These are phyloP conservation scores for Cutaneotrichosporon cutaneum DNA, from an alignment of 1,284 basidiomycete species.

Conservation along the genomic window DNA sequence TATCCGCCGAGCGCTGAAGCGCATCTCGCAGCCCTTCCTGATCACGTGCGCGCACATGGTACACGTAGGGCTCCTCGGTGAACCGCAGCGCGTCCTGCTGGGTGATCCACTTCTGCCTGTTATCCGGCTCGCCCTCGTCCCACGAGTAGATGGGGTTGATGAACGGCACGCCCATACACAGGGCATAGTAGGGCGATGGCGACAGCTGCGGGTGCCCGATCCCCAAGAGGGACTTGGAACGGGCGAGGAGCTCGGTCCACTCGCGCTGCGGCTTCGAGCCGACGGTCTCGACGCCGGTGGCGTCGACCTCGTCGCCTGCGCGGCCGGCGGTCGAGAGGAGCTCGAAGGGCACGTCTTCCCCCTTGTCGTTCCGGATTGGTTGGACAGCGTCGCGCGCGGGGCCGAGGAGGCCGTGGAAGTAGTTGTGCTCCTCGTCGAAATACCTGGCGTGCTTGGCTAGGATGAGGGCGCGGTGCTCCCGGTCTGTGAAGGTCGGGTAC, in stretches of 20 bases:
- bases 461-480: slow-evolving; percentile 46
- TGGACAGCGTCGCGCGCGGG: slow-evolving; percentile 14
- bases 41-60: slow-evolving; percentile 45
- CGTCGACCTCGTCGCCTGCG: slow-evolving; percentile 8
- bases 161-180: slow-evolving; percentile 55
- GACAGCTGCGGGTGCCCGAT: slow-evolving; percentile 18
- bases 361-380: slow-evolving; percentile 8
- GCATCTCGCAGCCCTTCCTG: slow-evolving; percentile 30
- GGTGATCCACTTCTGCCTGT: slow-evolving; percentile 46
- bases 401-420: slow-evolving; percentile 10
- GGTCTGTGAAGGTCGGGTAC: slow-evolving; percentile 17
- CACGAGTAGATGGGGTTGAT: slow-evolving; percentile 50
- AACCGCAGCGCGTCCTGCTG: slow-evolving; percentile 48
- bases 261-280: slow-evolving; percentile 14
- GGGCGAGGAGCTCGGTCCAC: slow-evolving; percentile 16
- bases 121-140: slow-evolving; percentile 41
- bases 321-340: slow-evolving; percentile 34
- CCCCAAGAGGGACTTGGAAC: slow-evolving; percentile 22
- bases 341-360: slow-evolving; percentile 24
- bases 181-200: slow-evolving; percentile 49
- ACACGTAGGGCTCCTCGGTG: slow-evolving; percentile 51
- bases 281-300: slow-evolving; percentile 12
- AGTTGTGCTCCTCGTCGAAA: slow-evolving; percentile 30
- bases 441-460: slow-evolving; percentile 47
- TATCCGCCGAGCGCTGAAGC: slow-evolving; percentile 27